Evolutionary conservation across 2,329 filamentous ascomycete species (phyloP), one percentile per base, ranked within the genome.

Genomic region (Cladophialophora psammophila): DNA sequence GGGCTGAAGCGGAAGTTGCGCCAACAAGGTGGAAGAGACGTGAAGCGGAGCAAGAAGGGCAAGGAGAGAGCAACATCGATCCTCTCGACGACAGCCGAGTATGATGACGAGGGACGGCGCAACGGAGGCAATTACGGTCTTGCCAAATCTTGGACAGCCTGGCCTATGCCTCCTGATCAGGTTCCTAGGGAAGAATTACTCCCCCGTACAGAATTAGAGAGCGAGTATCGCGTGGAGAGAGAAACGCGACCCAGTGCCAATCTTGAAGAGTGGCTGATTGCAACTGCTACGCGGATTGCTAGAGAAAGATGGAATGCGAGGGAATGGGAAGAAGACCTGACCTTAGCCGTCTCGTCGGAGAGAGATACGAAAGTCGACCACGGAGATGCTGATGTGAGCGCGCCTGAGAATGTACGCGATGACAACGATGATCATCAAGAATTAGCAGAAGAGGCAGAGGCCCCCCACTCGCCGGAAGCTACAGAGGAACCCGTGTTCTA

Each of bases 81-180:
- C 4, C 20, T 48, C 10, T 50, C 67, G 20, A 58, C 58, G 6
- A 31, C 40, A 2, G 40, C 18, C 12, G 55, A 57, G 38, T 42
- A 54, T 12, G 54, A 66, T 32, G 31, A 55, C 34, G 65, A 59
- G 40, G 63, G 70, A 15, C 59, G 42, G 13, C 38, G 66, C 5
- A 69, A 65, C 70, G 75, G 42, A 20, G 45, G 61, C 18, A 48
- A 60, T 2, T 81, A 84, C 72, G 72, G 78, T 15, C 83, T 85
- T 1, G 73, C 86, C 0, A 87, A 85, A 66, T 71, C 76, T 4
- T 97, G 94, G 94, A 92, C 91, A 18, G 91, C 93, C 0, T 97
- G 94, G 94, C 94, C 94, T 4, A 77, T 96, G 74, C 83, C 83
- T 20, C 82, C 86, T 4, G 79, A 82, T 7, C 79, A 84, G 32